Base-by-base conservation (phyloP, 805 yeast genomes). In the Sungouiella thailandica region DNA sequence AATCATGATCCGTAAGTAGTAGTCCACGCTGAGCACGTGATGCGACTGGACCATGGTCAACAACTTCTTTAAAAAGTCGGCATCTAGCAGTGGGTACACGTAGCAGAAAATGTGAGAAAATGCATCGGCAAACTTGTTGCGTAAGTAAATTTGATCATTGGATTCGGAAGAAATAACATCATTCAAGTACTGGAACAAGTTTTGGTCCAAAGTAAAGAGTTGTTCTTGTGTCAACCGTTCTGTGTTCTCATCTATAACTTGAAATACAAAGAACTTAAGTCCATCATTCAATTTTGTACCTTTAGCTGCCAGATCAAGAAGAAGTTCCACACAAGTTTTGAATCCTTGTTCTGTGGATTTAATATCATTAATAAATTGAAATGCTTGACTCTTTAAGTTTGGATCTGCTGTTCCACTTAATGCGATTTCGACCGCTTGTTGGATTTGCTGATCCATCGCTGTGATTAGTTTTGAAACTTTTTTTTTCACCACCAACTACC, bases 381-480 rank as follows among this genome's bases (percentile, higher is more conserved):
- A 58, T 11, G 81, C 77, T 46, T 70, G 68, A 32, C 42, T 42
- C 27, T 45, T 43, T 34, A 86, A 62, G 25, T 53, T 65, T 11
- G 70, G 62, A 54, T 83, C 86, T 7, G 80, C 73, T 17, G 79
- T 67, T 19, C 84, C 81, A 55, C 78, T 77, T 34, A 83, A 73
- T 6, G 95, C 96, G 42, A 87, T 77, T 42, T 76, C 80, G 30
- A 89, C 93, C 26, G 95, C 96, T 62, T 86, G 93, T 57, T 76
- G 86, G 50, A 89, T 81, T 66, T 88, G 94, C 43, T 66, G 63
- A 40, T 67, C 70, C 68, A 47, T 51, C n/a, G 20, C 16, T 16
- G 28, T 25, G 17, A n/a, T n/a, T n/a, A n/a, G n/a, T n/a, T n/a
- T n/a, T n/a, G n/a, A n/a, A n/a, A n/a, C n/a, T n/a, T n/a, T n/a